Base-by-base conservation (phyloP, 805 yeast species). In the Ogataea polymorpha region DNA sequence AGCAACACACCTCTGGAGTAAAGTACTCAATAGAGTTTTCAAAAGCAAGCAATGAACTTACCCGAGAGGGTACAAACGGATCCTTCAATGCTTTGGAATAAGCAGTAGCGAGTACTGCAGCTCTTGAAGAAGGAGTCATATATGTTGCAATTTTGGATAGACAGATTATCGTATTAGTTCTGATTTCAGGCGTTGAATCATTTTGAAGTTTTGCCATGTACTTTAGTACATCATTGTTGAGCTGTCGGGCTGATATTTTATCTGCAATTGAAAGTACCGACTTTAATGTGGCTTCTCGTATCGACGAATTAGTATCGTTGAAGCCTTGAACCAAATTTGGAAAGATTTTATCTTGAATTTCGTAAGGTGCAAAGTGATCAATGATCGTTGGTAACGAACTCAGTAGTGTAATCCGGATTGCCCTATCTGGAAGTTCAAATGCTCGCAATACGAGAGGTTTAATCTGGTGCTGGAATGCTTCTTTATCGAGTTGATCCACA, bases 21-120 rank as follows among this genome's bases (percentile, higher is more conserved):
- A 90, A 89, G 31, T 72, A 76, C 6, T 80, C 82, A 17, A 82
- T 66, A 12, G 85, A 74, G 11, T 72, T 68, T 30, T 75, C 78
- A 46, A 91, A 75, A 1, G 96, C 95, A 45, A 79, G 66, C 20
- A 93, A 67, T 0, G 96, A 88, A 4, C 83, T 85, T 55, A 81
- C 60, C 49, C 93, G 74, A 11, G 95, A 79, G 6, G 85, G 88
- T 2, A 80, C 71, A 54, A 79, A 80, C 0, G 90, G 74, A 61
- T 91, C 99, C 53, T 80, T 81, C 33, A 91, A 69, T 0, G 95
- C 84, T 53, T 89, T 82, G 2, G 86, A 76, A 52, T 86, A 83
- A 0, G 97, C 98, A 1, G 96, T 88, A 3, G 88, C 80, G 35
- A 93, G 66, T 2, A 93, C 96, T 16, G 79, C 80, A 8, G 86